Conservation (phyloP, 2,329 filamentous ascomycete species). For the Colletotrichum agaves region DNA sequence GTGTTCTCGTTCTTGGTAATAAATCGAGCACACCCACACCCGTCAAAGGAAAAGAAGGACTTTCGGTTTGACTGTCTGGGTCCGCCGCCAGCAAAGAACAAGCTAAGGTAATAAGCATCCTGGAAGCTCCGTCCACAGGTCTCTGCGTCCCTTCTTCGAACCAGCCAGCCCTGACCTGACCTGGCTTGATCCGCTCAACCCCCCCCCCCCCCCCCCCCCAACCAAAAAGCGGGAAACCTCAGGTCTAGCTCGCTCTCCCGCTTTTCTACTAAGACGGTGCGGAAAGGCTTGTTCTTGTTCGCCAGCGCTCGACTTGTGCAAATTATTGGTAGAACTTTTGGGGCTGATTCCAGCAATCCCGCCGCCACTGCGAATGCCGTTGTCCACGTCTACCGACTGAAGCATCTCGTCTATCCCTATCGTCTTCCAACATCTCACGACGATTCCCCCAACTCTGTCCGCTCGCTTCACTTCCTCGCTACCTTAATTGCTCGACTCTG, state of each 20-base stretch:
- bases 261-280: conserved; percentile 29
- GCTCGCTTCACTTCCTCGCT: conserved; percentile 30
- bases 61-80: conserved; percentile 1
- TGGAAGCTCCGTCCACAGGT: not conserved
- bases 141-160: conserved; percentile 14
- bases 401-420: not conserved
- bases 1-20: not conserved
- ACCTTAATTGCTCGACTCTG: conserved; percentile 13
- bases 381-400: conserved; percentile 24
- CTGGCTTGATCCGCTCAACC: conserved; percentile 9
- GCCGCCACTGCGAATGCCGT: conserved; percentile 23
- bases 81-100: not conserved
- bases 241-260: conserved; percentile 23
- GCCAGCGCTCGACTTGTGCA: conserved; percentile 34
- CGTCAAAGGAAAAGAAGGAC: not conserved
- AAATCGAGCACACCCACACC: not conserved
- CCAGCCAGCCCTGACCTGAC: conserved; percentile 3
- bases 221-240: not conserved
- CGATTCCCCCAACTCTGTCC: conserved; percentile 9
- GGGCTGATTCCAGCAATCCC: conserved; percentile 18
- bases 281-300: conserved; percentile 35
- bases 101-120: not conserved
- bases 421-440: conserved; percentile 22
- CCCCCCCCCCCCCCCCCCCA: not conserved
- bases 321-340: conserved; percentile 13